Evolutionary conservation across 2,329 filamentous ascomycete species (phyloP), one percentile per base, ranked within the genome.

Genomic region (Bretziella fagacearum): DNA sequence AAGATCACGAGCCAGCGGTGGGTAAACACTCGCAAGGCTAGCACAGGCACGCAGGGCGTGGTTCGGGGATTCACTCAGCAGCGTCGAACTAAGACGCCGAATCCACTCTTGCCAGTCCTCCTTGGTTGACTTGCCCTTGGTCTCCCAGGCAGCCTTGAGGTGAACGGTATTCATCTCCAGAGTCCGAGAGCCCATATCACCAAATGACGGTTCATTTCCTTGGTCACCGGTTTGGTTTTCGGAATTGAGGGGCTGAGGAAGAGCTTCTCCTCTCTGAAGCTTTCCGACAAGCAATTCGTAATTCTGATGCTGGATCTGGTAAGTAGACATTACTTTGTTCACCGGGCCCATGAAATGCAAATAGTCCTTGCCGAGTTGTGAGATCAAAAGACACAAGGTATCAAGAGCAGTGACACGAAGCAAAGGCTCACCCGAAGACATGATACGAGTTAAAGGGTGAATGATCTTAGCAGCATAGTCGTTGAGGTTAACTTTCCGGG

Each of bases 61-160:
- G 54, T 95, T 94, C 2, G 91, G 93, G 1, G 87, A 96, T 59
- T 98, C 93, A 52, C 87, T 84, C 37, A 99, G 71, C 6, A 98
- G 70, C 48, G 94, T 93, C 27, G 94, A 89, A 58, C 89, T 96
- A 64, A 98, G 94, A 23, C 89, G 76, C 52, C 93, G 78, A 63
- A 98, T 85, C 91, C 91, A 99, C 61, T 99, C 91, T 56, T 94
- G 84, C 91, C 91, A 99, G 63, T 99, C 91, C 59, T 99, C 91
- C 56, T 87, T 86, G 7, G 91, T 99, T 0, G 89, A 95, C 59
- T 95, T 95, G 51, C 93, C 86, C 50, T 81, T 86, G 0, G 93
- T 91, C 56, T 96, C 91, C 91, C 91, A 99, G 0, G 93, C 91
- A 53, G 82, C 81, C 63, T 96, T 95, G 18, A 99, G 69, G 66